A percentile compares a stretch with the other conserved stretches of the same genome.
Evolutionary conservation across 345 rosid genomes (phyloP).

Genomic region (Moricandia moricandioides): DNA sequence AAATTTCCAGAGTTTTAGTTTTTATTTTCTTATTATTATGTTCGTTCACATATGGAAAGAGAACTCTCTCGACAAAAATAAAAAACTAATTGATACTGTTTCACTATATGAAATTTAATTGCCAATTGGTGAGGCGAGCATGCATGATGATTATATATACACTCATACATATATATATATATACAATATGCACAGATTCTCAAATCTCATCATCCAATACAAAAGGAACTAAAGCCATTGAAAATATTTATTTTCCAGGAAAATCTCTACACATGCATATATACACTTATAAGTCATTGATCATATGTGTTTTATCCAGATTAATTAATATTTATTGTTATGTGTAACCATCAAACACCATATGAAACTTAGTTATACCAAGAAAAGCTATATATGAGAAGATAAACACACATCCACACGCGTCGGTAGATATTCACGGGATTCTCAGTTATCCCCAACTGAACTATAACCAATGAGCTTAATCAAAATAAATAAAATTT

Average conservation of each 20-base stretch:
- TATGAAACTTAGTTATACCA: background rate
- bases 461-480: background rate
- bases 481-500: background rate
- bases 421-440: constrained; percentile 1
- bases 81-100: background rate
- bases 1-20: background rate
- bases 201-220: constrained; percentile 5
- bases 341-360: background rate
- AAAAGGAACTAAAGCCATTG: constrained; percentile 10
- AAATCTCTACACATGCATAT: constrained; percentile 23
- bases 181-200: background rate
- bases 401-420: background rate
- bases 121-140: background rate
- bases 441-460: constrained; percentile 21
- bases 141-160: constrained; percentile 12
- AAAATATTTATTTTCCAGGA: background rate
- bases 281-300: constrained; percentile 4
- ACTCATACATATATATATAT: background rate
- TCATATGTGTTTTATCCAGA: background rate
- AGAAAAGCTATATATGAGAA: no score
- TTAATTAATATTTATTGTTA: background rate
- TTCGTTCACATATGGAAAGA: constrained; percentile 20
- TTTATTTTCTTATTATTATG: background rate
- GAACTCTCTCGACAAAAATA: background rate
- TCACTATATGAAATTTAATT: background rate